These are phyloP conservation scores for Scleroderma bovista DNA, from an alignment of 768 basidiomycete genomes.

Conservation along the genomic window DNA sequence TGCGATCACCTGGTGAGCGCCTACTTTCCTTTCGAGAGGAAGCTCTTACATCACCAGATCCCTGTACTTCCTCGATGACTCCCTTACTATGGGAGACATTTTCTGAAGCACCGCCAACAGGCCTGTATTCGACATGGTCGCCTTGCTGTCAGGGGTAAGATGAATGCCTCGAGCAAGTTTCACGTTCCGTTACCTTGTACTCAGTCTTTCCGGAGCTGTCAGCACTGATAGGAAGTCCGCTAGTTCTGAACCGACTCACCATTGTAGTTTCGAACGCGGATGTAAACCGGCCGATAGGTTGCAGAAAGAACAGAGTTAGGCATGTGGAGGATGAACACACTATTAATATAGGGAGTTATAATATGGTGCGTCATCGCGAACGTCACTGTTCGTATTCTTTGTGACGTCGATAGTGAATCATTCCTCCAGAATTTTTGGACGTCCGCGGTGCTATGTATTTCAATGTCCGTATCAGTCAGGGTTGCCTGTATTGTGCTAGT, in stretches of 20 bases:
- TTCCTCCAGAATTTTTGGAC: no score
- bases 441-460: no score
- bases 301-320: no score
- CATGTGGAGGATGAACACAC: no score
- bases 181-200: conserved; percentile 17
- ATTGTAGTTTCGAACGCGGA: no score
- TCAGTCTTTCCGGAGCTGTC: not conserved
- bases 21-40: no score
- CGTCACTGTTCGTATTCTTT: conserved; percentile 7
- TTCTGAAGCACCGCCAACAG: conserved; percentile 35
- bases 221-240: not conserved
- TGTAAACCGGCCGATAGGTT: no score
- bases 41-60: conserved; percentile 29
- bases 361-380: conserved; percentile 10
- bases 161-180: no score
- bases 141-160: conserved; percentile 24
- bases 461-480: no score
- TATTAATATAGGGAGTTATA: no score
- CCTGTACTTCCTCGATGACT: conserved; percentile 28
- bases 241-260: not conserved
- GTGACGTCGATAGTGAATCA: conserved; percentile 15
- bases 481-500: no score
- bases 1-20: conserved; percentile 8
- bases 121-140: conserved; percentile 41
- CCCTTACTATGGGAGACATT: conserved; percentile 36